Conservation (phyloP, 2,329 filamentous ascomycete genomes). For the Dothideomycetes sp. region DNA sequence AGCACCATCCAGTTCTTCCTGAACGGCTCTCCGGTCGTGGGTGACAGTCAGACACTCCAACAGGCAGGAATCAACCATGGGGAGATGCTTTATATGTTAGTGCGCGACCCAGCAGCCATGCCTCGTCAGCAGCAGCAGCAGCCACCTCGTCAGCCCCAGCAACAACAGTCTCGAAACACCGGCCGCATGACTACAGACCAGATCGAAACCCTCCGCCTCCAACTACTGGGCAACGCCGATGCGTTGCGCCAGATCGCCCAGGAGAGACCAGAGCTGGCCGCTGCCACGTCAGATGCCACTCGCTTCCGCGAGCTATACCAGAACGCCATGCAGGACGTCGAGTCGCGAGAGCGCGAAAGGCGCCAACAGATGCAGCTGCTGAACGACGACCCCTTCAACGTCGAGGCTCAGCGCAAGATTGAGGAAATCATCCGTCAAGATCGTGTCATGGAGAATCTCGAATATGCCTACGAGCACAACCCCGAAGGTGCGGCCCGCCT, state of each 20-base stretch:
- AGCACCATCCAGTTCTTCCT: conserved; percentile 77
- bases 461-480: conserved; percentile 94
- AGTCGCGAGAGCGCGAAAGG: conserved; percentile 64
- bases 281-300: conserved; percentile 63
- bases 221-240: conserved; percentile 69
- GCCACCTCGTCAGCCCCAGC: conserved; percentile 24
- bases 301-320: conserved; percentile 67
- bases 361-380: conserved; percentile 74
- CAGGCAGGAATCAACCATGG: conserved; percentile 74
- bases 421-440: conserved; percentile 97
- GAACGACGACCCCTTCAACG: conserved; percentile 90
- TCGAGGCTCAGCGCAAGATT: conserved; percentile 83
- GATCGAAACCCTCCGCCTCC: conserved; percentile 77
- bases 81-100: conserved; percentile 85
- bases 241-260: conserved; percentile 62
- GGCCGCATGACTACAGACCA: conserved; percentile 21
- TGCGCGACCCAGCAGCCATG: conserved; percentile 41
- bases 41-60: conserved; percentile 72
- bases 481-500: conserved; percentile 66
- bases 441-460: conserved; percentile 85
- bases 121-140: conserved; percentile 32
- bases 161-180: conserved; percentile 16
- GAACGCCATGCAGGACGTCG: conserved; percentile 59
- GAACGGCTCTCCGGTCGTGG: conserved; percentile 71
- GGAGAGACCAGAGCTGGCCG: conserved; percentile 67